phyloP scores from a whole-genome alignment of 1,284 basidiomycete genomes.

The Trichosporon inkin region DNA sequence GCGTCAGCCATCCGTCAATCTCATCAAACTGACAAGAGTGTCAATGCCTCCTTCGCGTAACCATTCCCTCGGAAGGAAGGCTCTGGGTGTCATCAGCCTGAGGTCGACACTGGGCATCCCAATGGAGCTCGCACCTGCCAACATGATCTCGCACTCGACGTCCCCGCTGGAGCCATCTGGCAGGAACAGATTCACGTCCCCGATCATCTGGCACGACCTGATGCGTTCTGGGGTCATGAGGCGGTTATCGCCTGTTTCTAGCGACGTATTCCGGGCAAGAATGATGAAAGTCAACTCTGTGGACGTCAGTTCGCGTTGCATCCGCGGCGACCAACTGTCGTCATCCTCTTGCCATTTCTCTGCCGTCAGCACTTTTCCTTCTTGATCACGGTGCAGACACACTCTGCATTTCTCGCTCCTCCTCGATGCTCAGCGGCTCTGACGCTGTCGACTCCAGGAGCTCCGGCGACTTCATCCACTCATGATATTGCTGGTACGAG shows the following conservation, averaged over 20 bases:
- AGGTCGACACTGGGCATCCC: no score
- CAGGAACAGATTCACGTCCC: slow-evolving; percentile 28
- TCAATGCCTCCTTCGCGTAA: slow-evolving; percentile 62
- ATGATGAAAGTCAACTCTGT: slow-evolving; percentile 87
- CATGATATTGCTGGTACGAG: slow-evolving; percentile 68
- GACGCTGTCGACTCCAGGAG: slow-evolving; percentile 78
- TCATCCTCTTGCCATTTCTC: slow-evolving; percentile 80
- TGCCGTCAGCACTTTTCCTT: slow-evolving; percentile 41
- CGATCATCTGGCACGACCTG: slow-evolving; percentile 17
- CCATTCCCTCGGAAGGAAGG: slow-evolving; percentile 12
- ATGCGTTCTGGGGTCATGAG: slow-evolving; percentile 34
- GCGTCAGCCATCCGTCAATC: slow-evolving; percentile 6
- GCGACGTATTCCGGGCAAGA: slow-evolving; percentile 54
- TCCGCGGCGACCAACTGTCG: slow-evolving; percentile 65
- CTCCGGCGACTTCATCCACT: slow-evolving; percentile 80
- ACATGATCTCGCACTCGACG: slow-evolving; percentile 75
- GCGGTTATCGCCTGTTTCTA: slow-evolving; percentile 13
- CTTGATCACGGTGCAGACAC: slow-evolving; percentile 37
- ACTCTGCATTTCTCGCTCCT: slow-evolving; percentile 94
- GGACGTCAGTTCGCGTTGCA: neutral
- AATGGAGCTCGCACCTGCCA: slow-evolving; percentile 58
- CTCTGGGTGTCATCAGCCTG: slow-evolving; percentile 1
- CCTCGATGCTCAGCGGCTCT: slow-evolving; percentile 72
- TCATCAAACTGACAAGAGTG: slow-evolving; percentile 54
- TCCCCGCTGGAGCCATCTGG: slow-evolving; percentile 55